Conservation (phyloP, 2,329 filamentous ascomycete species). For the Fusarium camptoceras region DNA sequence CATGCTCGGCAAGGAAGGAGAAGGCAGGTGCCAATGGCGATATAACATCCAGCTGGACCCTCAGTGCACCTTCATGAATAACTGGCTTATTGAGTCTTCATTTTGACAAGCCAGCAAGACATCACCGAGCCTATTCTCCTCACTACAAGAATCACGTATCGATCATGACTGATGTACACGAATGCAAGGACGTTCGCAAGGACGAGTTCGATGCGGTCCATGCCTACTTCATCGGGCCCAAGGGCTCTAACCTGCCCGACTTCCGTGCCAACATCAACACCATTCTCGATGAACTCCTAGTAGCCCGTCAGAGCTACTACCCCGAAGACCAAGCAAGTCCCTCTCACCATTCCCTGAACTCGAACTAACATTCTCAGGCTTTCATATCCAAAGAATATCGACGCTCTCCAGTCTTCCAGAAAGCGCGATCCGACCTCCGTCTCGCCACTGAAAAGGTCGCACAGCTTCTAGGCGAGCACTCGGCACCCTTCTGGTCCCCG, state of each 20-base stretch:
- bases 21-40: neutral
- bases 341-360: rapidly evolving
- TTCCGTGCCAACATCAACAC: slow-evolving; percentile 55
- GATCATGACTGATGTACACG: slow-evolving; percentile 13
- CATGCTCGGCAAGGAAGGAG: neutral
- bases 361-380: neutral
- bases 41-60: neutral
- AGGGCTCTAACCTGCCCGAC: slow-evolving; percentile 55
- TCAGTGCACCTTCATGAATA: no score
- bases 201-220: slow-evolving; percentile 43
- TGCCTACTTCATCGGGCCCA: slow-evolving; percentile 58
- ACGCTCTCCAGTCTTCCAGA: slow-evolving; percentile 50
- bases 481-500: slow-evolving; percentile 60
- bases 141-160: neutral
- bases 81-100: no score
- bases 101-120: no score
- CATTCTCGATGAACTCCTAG: slow-evolving; percentile 53
- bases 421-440: slow-evolving; percentile 50
- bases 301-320: slow-evolving; percentile 52
- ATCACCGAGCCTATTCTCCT: no score
- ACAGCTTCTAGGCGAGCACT: slow-evolving; percentile 55
- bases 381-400: slow-evolving; percentile 55
- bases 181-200: neutral
- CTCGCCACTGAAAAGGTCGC: slow-evolving; percentile 52
- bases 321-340: slow-evolving; percentile 51